A percentile compares a stretch with the other conserved stretches of the same genome.
phyloP scores from a whole-genome alignment of 1,139 yeast genomes.

The Debaryomycetaceae sp. region DNA sequence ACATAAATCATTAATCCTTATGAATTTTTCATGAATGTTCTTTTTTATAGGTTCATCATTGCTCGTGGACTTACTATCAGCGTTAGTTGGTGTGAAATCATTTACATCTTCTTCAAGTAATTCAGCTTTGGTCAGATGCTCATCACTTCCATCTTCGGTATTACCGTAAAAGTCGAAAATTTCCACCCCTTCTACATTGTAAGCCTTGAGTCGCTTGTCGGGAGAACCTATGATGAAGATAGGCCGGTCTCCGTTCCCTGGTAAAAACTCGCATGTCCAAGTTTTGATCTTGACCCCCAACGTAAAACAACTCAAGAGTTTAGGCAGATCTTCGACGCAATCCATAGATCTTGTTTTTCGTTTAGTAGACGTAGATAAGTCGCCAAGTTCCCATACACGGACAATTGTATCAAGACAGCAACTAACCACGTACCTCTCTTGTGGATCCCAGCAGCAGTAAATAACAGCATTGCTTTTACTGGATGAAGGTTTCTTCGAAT shows the following conservation, averaged over 20 bases:
- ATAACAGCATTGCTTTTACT: constrained; percentile 48
- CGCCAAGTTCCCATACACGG: constrained; percentile 62
- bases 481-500: constrained; percentile 22
- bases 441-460: constrained; percentile 70
- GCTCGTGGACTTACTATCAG: constrained; percentile 3
- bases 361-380: constrained; percentile 15
- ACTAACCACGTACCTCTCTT: constrained; percentile 62
- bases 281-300: constrained; percentile 41
- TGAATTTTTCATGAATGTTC: constrained; percentile 26
- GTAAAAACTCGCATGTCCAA: constrained; percentile 77
- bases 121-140: constrained; percentile 9
- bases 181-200: constrained; percentile 46
- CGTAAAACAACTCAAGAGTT: constrained; percentile 26
- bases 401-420: constrained; percentile 68
- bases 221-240: constrained; percentile 74
- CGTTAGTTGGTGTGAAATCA: constrained; percentile 27
- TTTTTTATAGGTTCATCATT: constrained; percentile 6
- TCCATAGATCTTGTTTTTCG: constrained; percentile 26
- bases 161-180: constrained; percentile 44
- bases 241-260: constrained; percentile 38
- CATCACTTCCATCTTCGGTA: constrained; percentile 23
- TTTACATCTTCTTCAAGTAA: constrained; percentile 23
- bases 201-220: constrained; percentile 67
- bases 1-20: constrained; percentile 62
- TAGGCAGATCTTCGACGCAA: constrained; percentile 18